Evolutionary conservation across 23 red algal genomes (phyloP), one percentile per base, ranked within the genome.

Genomic region (Gracilaria caudata): DNA sequence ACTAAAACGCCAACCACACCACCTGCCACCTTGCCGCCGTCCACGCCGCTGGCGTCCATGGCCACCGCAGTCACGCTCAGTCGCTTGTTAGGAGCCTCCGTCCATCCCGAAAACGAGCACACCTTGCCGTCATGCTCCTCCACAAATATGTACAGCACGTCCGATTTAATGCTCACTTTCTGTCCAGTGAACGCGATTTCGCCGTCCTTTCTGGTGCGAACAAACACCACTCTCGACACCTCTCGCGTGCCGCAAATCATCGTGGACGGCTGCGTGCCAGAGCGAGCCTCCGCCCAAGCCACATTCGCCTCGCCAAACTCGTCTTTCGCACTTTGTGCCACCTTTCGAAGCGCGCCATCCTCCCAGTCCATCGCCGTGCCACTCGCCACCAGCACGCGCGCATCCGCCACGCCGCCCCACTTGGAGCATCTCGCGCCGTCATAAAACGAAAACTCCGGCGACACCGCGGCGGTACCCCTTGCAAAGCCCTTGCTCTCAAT

Each of bases 21-120:
- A 40, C 70, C 70, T 11, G 43, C 70, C 70, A 75, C 37, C 3
- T n/a, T 3, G 7, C 70, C 70, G 23, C 20, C 70, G 21, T 49
- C 16, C 2, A 75, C 40, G 43, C 40, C 70, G 21, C 14, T 21
- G 3, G 7, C 37, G 39, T 43, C 39, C 70, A 49, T 49, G 7
- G 43, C 37, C 70, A 75, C 43, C 10, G 21, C 37, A 9, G 3
- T 40, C 39, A 43, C 70, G 70, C 70, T 75, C 37, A 49, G 21
- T 12, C 40, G 33, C 13, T 75, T 75, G 70, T 75, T 75, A 7
- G 70, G 70, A 38, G 70, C 70, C 21, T 75, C 70, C 2, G 70
- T 75, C 70, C 70, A 75, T 6, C 70, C 70, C 4, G 29, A 24
- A 47, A 75, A 75, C 3, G 39, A 32, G 70, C 70, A 75, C 37